Evolutionary conservation across 179 eudicot species (phyloP), one percentile per base, ranked within the genome.

Genomic region (Pouteria campechiana): DNA sequence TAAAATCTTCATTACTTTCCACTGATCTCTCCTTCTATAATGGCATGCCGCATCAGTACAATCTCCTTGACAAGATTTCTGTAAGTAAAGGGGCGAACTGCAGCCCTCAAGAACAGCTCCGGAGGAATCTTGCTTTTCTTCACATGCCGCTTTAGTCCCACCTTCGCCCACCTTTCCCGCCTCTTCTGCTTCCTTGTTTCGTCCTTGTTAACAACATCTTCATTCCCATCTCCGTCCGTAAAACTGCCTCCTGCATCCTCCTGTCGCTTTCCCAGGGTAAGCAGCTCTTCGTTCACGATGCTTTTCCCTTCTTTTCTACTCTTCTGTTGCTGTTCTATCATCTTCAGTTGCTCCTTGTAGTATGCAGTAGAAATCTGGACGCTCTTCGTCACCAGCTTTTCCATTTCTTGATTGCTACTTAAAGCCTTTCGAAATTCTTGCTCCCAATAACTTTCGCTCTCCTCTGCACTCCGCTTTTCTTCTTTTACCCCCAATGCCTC

Each of bases 1-100:
- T n/a, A n/a, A n/a, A n/a, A n/a, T n/a, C 43, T 17, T 57, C 34
- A 58, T 43, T 66, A 61, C 15, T 60, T 57, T 23, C 34, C 42
- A 30, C 69, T 61, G 32, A 85, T 72, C 36, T 90, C 98, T 9
- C 98, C 98, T 17, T 90, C 98, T 45, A 90, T 34, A 28, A 90
- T 76, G 0, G 90, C 96, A 29, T 86, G 98, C 31, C 98, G 73
- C 4, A 68, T 74, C 32, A 86, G 52, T 33, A 90, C 98, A 38
- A 90, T 82, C 77, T 90, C 98, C 70, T 90, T 90, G 12, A 90
- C 90, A 34, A 90, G 93, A 65, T 90, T 86, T 29, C 51, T 81
- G 67, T 82, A 90, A 7, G 84, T 79, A 44, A 82, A 90, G 1
- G 96, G 96, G 49, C 96, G 76, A 39, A 90, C 92, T 16, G 88